Conservation (phyloP, 805 yeast species). For the Candida germanica region DNA sequence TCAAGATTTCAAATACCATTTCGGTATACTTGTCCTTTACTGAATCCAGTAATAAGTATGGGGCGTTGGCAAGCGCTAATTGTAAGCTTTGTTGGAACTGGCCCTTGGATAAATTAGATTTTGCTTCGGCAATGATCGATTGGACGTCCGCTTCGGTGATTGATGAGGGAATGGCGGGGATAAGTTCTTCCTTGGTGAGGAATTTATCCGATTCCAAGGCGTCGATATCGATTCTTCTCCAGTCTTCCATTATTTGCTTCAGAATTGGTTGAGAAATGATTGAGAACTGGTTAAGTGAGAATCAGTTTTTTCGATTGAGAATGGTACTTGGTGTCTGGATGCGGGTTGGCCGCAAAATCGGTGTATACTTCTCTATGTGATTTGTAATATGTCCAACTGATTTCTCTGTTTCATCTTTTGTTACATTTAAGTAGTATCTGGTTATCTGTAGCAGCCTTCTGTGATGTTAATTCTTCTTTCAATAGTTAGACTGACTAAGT, state of each 20-base stretch:
- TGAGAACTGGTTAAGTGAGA: neutral
- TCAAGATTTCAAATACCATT: constrained; percentile 65
- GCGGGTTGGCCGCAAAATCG: no score
- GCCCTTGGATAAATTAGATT: constrained; percentile 67
- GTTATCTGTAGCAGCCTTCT: no score
- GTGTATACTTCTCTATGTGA: no score
- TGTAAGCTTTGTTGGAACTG: constrained; percentile 65
- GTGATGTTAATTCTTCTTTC: no score
- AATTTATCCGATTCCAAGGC: constrained; percentile 81
- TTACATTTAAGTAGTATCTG: no score
- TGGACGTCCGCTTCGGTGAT: constrained; percentile 47
- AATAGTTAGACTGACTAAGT: no score
- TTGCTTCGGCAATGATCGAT: constrained; percentile 52
- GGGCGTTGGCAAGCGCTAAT: constrained; percentile 67
- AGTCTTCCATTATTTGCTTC: constrained; percentile 72
- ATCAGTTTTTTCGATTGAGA: no score
- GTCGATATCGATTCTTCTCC: constrained; percentile 96
- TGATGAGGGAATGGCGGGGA: constrained; percentile 48
- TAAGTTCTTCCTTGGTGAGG: constrained; percentile 60
- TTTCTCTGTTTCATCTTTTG: no score
- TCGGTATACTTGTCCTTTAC: constrained; percentile 46
- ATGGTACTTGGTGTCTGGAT: no score
- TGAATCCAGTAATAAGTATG: constrained; percentile 70
- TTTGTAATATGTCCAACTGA: no score
- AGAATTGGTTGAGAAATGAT: constrained; percentile 1